Conservation (phyloP, 2,329 filamentous ascomycete species). For the Teratosphaeria viscida region DNA sequence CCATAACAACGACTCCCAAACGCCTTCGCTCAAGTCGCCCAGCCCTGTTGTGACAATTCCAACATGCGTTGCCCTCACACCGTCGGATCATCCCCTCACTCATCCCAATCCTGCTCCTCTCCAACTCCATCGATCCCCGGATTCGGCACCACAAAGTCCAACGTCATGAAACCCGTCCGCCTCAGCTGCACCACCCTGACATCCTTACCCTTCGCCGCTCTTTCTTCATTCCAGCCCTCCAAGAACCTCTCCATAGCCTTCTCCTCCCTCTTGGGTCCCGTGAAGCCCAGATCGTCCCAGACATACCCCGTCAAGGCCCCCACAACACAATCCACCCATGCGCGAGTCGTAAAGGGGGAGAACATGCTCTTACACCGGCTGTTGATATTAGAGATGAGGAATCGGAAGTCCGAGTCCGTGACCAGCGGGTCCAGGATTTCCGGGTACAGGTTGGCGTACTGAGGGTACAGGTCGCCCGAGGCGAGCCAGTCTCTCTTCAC, state of each 20-base stretch:
- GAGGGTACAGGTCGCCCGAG: slow-evolving; percentile 78
- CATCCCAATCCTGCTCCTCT: slow-evolving; percentile 13
- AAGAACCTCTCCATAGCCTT: slow-evolving; percentile 68
- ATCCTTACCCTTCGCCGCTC: slow-evolving; percentile 45
- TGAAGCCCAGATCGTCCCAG: slow-evolving; percentile 82
- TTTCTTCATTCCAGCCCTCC: slow-evolving; percentile 71
- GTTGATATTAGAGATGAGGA: slow-evolving; percentile 73
- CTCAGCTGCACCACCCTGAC: slow-evolving; percentile 71
- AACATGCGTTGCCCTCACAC: not conserved
- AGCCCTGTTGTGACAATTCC: not conserved
- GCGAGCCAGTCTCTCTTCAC: slow-evolving; percentile 83
- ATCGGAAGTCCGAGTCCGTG: slow-evolving; percentile 75
- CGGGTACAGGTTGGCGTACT: slow-evolving; percentile 90
- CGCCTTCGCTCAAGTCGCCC: not conserved
- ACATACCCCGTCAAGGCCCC: slow-evolving; percentile 83
- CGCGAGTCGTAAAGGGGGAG: slow-evolving; percentile 64
- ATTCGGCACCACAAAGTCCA: slow-evolving; percentile 73
- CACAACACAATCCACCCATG: slow-evolving; percentile 68
- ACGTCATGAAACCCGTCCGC: slow-evolving; percentile 76
- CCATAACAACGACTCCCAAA: not conserved
- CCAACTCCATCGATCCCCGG: slow-evolving; percentile 47
- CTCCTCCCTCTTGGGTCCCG: slow-evolving; percentile 62
- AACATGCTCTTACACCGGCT: slow-evolving; percentile 65
- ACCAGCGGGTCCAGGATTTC: slow-evolving; percentile 87
- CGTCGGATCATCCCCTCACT: slow-evolving; percentile 3